Conservation (phyloP, 257 asterid genomes). For the Lithospermum erythrorhizon region DNA sequence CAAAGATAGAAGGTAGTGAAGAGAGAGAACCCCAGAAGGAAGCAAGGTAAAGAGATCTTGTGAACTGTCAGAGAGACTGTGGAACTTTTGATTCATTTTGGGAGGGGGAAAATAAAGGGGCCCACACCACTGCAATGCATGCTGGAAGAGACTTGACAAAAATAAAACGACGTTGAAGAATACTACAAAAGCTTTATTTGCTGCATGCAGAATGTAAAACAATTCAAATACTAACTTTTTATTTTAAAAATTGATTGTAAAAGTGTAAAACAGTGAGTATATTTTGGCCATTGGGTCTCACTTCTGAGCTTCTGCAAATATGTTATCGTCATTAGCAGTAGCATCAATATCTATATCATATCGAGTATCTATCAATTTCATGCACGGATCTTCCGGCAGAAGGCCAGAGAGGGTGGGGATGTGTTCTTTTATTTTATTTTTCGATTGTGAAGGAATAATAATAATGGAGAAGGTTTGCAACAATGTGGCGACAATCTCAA, state of each 20-base stretch:
- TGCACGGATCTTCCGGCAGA: no score
- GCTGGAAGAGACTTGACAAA: conserved; percentile 53
- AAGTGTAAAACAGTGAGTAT: background rate
- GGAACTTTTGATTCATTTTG: background rate
- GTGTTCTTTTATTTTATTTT: conserved; percentile 1
- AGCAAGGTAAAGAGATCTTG: conserved; percentile 45
- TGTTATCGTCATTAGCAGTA: no score
- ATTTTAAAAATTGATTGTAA: background rate
- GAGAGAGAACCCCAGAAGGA: background rate
- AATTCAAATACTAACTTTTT: background rate
- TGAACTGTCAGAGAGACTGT: conserved; percentile 53
- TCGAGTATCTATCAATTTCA: no score
- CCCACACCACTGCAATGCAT: conserved; percentile 17
- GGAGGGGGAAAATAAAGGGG: conserved; percentile 9
- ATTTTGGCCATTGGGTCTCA: background rate
- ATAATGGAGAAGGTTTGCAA: conserved; percentile 12
- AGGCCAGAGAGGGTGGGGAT: background rate
- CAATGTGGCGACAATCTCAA: conserved; percentile 10
- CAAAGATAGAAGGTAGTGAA: background rate
- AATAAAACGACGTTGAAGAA: conserved; percentile 28
- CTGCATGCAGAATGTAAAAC: conserved; percentile 2
- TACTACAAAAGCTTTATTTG: conserved; percentile 18
- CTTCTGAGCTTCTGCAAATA: background rate
- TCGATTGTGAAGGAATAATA: background rate
- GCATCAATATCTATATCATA: no score